Evolutionary conservation across 768 basidiomycete species (phyloP), one percentile per base, ranked within the genome.

Genomic region (Tubosaeta sp.): DNA sequence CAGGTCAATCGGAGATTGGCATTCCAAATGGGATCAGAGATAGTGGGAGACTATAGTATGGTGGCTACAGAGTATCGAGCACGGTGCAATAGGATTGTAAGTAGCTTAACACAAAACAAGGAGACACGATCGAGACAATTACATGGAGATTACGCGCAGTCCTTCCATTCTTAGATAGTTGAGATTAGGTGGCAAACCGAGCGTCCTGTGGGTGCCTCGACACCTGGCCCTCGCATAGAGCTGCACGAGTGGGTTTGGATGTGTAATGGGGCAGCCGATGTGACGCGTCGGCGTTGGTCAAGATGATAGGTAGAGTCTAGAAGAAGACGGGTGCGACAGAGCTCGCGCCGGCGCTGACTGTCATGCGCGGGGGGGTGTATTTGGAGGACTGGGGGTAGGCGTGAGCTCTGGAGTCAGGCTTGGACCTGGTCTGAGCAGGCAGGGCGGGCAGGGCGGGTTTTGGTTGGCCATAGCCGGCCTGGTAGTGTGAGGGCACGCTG

Each of bases 271-370:
- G 6, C 12, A n/a, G n/a, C n/a, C n/a, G n/a, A n/a, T n/a, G n/a
- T n/a, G 14, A 22, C 19, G 42, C 51, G 47, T 55, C 51, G 3
- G 51, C 27, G 47, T 40, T 45, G 46, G 40, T 36, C 19, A 10
- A 10, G 46, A 36, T 12, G 27, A 24, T 4, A 41, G 8, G 21
- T 9, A 14, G 41, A 3, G 4, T 25, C 73, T 65, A 85, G 71
- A 85, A 85, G 71, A 85, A 83, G 31, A 81, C 76, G 43, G 83
- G 73, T 39, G 76, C 82, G 25, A 71, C 75, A 16, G 73, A 65
- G 35, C 76, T 72, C 39, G 82, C 81, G 40, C 73, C 73, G 14
- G 75, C 75, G 49, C 75, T 75, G 49, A 84, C 75, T 12, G 74
- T 72, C 21, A 71, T 71, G 53, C 54, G 59, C 21, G 61, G 39